phyloP scores from a whole-genome alignment of 129 eudicot species.

The Silybum marianum region DNA sequence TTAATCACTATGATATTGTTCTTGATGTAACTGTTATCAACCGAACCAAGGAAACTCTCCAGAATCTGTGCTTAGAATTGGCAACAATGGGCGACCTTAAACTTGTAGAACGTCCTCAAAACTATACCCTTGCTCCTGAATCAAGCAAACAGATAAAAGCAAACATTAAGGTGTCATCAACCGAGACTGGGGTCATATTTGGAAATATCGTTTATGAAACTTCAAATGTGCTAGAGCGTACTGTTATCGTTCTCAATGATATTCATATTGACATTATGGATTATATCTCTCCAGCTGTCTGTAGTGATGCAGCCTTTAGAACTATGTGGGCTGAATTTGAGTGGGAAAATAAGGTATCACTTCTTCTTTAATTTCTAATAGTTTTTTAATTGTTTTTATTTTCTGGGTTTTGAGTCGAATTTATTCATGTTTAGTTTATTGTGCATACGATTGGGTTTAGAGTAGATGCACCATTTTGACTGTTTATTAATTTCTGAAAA shows the following conservation, averaged over 20 bases:
- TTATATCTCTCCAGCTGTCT: slow-evolving; percentile 93
- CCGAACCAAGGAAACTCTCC: slow-evolving; percentile 94
- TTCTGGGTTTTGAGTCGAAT: background rate
- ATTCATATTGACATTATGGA: slow-evolving; percentile 98
- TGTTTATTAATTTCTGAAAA: background rate
- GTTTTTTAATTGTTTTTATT: background rate
- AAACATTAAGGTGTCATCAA: slow-evolving; percentile 94
- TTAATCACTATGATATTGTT: slow-evolving; percentile 93
- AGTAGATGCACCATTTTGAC: background rate
- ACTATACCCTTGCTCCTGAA: slow-evolving; percentile 91
- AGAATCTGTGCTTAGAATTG: slow-evolving; percentile 91
- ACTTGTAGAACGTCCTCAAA: slow-evolving; percentile 97
- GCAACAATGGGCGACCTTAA: slow-evolving; percentile 99
- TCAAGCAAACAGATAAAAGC: slow-evolving; percentile 97
- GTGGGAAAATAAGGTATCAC: slow-evolving; percentile 96
- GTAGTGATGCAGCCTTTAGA: slow-evolving; percentile 90
- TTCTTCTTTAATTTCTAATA: background rate
- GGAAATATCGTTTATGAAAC: slow-evolving; percentile 96
- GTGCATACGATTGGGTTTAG: background rate
- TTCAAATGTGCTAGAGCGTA: slow-evolving; percentile 85
- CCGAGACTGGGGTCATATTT: slow-evolving; percentile 96
- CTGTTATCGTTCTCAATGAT: slow-evolving; percentile 89
- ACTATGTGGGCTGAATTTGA: slow-evolving; percentile 99
- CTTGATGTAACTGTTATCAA: slow-evolving; percentile 95
- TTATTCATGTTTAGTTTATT: background rate